These are phyloP conservation scores for Nakazawaea holstii DNA, from an alignment of 805 yeast species.

Conservation along the genomic window DNA sequence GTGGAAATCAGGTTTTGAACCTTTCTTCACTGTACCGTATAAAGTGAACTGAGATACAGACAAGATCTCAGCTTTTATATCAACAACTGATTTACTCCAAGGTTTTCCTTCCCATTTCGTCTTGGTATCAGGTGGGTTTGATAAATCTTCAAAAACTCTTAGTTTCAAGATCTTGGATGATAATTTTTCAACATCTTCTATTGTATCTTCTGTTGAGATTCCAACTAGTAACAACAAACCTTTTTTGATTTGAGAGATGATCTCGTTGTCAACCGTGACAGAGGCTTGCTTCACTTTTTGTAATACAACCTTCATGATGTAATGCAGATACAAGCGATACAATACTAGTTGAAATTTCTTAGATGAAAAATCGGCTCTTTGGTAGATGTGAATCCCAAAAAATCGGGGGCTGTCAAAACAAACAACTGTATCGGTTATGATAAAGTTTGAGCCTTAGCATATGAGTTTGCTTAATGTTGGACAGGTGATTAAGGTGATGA, in stretches of 20 bases:
- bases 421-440: no score
- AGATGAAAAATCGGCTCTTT: no score
- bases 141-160: slow-evolving; percentile 63
- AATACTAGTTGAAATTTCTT: no score
- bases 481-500: no score
- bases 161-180: slow-evolving; percentile 62
- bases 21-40: slow-evolving; percentile 80
- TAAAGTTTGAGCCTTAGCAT: no score
- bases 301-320: slow-evolving; percentile 76
- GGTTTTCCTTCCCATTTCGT: slow-evolving; percentile 57
- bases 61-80: slow-evolving; percentile 64
- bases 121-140: slow-evolving; percentile 28
- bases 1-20: slow-evolving; percentile 94
- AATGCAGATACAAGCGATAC: background rate
- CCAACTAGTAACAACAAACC: slow-evolving; percentile 87
- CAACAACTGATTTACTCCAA: slow-evolving; percentile 72
- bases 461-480: no score
- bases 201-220: slow-evolving; percentile 70
- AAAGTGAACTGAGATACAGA: slow-evolving; percentile 93
- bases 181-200: slow-evolving; percentile 63
- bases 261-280: slow-evolving; percentile 69
- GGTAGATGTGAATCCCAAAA: no score
- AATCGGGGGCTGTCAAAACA: no score
- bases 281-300: slow-evolving; percentile 88
- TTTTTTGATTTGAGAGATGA: slow-evolving; percentile 67